These are phyloP conservation scores for Lenwebbia sp. DNA, from an alignment of 345 rosid genomes.

Conservation along the genomic window DNA sequence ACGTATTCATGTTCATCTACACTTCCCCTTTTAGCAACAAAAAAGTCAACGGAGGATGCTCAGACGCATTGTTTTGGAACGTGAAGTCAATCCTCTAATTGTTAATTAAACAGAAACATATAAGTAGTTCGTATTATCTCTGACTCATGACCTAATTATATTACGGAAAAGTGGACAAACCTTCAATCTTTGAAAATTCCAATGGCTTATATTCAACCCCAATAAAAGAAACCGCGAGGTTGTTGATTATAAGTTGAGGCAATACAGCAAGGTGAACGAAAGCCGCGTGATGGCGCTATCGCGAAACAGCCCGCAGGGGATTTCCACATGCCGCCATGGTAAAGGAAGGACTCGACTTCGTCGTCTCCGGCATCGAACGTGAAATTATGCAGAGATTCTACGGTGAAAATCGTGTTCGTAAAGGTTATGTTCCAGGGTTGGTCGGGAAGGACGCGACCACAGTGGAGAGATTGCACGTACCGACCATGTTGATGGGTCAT, in stretches of 20 bases:
- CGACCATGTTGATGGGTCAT: slow-evolving; percentile 16
- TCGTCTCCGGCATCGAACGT: background rate
- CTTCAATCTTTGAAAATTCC: background rate
- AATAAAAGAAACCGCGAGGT: background rate
- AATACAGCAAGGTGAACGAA: background rate
- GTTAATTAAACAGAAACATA: too few relatives aligned
- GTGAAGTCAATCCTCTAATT: background rate
- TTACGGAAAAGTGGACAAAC: background rate
- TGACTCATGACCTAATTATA: background rate
- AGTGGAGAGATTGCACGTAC: slow-evolving; percentile 12
- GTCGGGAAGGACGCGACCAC: slow-evolving; percentile 9
- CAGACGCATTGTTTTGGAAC: background rate
- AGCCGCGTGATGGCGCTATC: background rate
- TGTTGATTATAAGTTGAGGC: background rate
- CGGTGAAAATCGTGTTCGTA: background rate
- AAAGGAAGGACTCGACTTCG: background rate
- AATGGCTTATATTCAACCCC: background rate
- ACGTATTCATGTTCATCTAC: background rate
- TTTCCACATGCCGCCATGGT: background rate
- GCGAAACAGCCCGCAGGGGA: background rate
- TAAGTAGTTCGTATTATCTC: background rate
- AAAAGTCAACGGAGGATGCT: background rate
- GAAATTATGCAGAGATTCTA: background rate
- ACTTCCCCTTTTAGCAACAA: background rate
- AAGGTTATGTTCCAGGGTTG: slow-evolving; percentile 19